Percentiles rank a stretch among this genome's conserved stretches.
Conservation (phyloP, 129 eudicot genomes). For the Erigeron canadensis region DNA sequence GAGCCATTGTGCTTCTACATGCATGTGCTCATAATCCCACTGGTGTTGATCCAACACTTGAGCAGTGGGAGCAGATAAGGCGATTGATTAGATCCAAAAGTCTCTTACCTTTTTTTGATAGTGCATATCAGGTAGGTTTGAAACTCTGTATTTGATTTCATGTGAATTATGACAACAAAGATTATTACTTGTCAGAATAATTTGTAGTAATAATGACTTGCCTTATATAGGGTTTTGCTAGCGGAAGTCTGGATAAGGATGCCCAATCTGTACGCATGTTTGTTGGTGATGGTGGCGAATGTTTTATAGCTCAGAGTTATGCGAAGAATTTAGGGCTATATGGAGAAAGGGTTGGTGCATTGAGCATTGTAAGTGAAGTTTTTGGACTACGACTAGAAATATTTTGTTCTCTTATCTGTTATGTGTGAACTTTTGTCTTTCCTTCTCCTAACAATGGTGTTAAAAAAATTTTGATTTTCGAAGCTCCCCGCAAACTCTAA, state of each 20-base stretch:
- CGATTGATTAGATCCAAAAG: constrained; percentile 72
- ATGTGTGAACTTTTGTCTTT: background rate
- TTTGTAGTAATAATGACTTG: background rate
- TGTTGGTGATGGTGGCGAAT: constrained; percentile 92
- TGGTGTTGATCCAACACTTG: constrained; percentile 87
- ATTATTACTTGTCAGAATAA: background rate
- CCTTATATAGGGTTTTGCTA: constrained; percentile 77
- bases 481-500: no score
- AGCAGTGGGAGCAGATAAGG: constrained; percentile 92
- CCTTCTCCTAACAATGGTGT: background rate
- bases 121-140: constrained; percentile 86
- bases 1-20: constrained; percentile 92
- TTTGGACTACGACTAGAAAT: background rate
- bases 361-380: constrained; percentile 71
- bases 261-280: constrained; percentile 89
- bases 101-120: constrained; percentile 86
- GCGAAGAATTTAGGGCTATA: constrained; percentile 93
- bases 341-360: constrained; percentile 96
- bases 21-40: constrained; percentile 99
- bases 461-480: no score
- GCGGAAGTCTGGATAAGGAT: constrained; percentile 85
- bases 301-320: constrained; percentile 90
- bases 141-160: background rate
- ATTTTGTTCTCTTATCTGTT: background rate
- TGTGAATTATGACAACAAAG: constrained; percentile 1